Evolutionary conservation across 2,329 filamentous ascomycete genomes (phyloP).

Genomic region (Aschersonia sp.): DNA sequence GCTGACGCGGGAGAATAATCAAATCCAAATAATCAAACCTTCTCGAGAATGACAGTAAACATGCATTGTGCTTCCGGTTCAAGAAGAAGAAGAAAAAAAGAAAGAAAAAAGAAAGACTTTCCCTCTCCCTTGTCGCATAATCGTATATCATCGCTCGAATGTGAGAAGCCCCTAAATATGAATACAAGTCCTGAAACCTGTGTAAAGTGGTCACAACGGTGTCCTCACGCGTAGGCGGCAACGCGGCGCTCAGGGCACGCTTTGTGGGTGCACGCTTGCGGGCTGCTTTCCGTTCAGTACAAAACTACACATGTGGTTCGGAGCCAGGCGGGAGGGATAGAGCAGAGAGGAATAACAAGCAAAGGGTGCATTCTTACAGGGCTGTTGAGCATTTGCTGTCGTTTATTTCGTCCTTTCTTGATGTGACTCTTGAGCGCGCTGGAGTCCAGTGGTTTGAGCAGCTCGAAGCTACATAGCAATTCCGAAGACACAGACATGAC

Average conservation of each 20-base stretch:
- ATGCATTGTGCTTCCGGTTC: no score
- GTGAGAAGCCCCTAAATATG: no score
- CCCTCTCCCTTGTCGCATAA: no score
- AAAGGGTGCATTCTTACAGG: conserved; percentile 52
- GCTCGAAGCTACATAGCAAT: conserved; percentile 89
- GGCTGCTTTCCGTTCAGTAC: conserved; percentile 22
- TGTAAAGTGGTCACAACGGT: no score
- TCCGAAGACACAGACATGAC: conserved; percentile 96
- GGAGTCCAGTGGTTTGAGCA: conserved; percentile 90
- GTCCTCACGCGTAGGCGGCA: not conserved
- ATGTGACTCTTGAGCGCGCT: conserved; percentile 96
- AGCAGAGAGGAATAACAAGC: not conserved
- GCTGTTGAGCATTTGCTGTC: conserved; percentile 90
- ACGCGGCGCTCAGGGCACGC: conserved; percentile 11
- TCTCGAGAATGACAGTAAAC: no score
- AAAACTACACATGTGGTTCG: not conserved
- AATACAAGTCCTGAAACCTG: no score
- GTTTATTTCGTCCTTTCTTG: conserved; percentile 91
- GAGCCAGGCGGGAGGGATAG: not conserved
- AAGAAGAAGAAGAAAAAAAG: no score
- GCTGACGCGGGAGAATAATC: no score
- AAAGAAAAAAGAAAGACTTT: no score
- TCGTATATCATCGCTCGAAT: no score
- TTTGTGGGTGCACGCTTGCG: conserved; percentile 40
- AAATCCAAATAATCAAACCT: no score